Evolutionary conservation across 1,284 basidiomycete genomes (phyloP).

Genomic region (Anthracocystis walkeri): DNA sequence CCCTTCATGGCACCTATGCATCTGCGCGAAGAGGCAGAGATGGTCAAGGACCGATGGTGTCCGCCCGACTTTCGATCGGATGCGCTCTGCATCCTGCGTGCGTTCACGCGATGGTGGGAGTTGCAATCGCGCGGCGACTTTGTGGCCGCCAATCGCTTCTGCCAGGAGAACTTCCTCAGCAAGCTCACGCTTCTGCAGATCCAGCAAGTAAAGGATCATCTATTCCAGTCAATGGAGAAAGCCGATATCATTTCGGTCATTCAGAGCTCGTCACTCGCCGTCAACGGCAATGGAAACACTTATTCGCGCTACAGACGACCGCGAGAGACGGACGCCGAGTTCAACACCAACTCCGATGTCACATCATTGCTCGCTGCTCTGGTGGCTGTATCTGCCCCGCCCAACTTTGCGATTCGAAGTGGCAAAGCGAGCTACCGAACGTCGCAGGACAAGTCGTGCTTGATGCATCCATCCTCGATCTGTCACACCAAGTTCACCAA

Average conservation of each 20-base stretch:
- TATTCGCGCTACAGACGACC: slow-evolving; percentile 44
- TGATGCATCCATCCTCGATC: slow-evolving; percentile 88
- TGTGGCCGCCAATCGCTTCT: slow-evolving; percentile 79
- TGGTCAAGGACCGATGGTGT: slow-evolving; percentile 84
- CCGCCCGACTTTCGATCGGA: slow-evolving; percentile 86
- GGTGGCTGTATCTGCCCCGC: slow-evolving; percentile 86
- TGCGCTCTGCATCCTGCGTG: slow-evolving; percentile 81
- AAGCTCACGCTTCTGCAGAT: slow-evolving; percentile 86
- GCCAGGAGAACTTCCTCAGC: slow-evolving; percentile 86
- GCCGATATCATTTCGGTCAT: slow-evolving; percentile 71
- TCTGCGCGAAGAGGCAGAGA: slow-evolving; percentile 72
- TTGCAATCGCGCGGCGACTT: slow-evolving; percentile 57
- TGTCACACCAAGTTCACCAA: slow-evolving; percentile 80
- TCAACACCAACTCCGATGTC: slow-evolving; percentile 76
- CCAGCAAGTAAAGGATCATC: slow-evolving; percentile 84
- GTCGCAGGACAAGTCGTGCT: slow-evolving; percentile 83
- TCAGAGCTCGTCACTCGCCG: slow-evolving; percentile 35
- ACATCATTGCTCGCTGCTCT: slow-evolving; percentile 85
- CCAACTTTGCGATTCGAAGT: slow-evolving; percentile 91
- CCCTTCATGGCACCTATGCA: slow-evolving; percentile 84
- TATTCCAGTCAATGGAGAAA: slow-evolving; percentile 82
- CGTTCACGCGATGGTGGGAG: slow-evolving; percentile 81
- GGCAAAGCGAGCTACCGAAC: slow-evolving; percentile 82
- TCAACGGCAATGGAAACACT: slow-evolving; percentile 6
- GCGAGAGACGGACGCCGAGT: slow-evolving; percentile 72